These are phyloP conservation scores for Colletotrichum cordylinicola DNA, from an alignment of 2,329 filamentous ascomycete species.

Conservation along the genomic window DNA sequence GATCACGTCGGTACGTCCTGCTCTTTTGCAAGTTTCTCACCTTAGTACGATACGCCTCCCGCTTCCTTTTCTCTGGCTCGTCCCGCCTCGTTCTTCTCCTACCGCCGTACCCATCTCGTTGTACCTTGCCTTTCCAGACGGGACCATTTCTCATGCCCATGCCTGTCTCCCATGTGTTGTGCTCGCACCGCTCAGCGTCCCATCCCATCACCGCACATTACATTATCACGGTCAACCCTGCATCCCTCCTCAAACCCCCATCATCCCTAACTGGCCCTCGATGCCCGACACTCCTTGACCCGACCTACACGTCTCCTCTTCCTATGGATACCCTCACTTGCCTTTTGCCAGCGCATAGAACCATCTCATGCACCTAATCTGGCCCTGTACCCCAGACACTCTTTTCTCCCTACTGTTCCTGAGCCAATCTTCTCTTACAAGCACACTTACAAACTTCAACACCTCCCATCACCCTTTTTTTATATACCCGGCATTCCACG, in stretches of 20 bases:
- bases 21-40: not conserved
- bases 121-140: not conserved
- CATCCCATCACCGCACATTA: conserved; percentile 13
- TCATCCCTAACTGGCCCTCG: conserved; percentile 19
- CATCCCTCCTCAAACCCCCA: conserved; percentile 20
- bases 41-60: not conserved
- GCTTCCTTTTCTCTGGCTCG: not conserved
- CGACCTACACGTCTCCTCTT: conserved; percentile 14
- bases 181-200: conserved; percentile 20
- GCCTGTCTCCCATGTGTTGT: conserved; percentile 20
- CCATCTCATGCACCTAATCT: conserved; percentile 22
- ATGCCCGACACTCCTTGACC: conserved; percentile 19
- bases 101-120: not conserved
- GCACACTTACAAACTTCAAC: not conserved
- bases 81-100: not conserved
- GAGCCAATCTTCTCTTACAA: not conserved
- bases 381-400: conserved; percentile 5
- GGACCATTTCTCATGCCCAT: conserved; percentile 20
- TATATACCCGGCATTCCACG: conserved; percentile 8
- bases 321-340: conserved; percentile 26
- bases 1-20: conserved; percentile 18
- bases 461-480: not conserved
- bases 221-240: conserved; percentile 20
- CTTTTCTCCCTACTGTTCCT: not conserved
- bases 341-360: conserved; percentile 25